A percentile compares a stretch with the other conserved stretches of the same genome.
Evolutionary conservation across 257 asterid species (phyloP).

Genomic region (Lycium barbarum): DNA sequence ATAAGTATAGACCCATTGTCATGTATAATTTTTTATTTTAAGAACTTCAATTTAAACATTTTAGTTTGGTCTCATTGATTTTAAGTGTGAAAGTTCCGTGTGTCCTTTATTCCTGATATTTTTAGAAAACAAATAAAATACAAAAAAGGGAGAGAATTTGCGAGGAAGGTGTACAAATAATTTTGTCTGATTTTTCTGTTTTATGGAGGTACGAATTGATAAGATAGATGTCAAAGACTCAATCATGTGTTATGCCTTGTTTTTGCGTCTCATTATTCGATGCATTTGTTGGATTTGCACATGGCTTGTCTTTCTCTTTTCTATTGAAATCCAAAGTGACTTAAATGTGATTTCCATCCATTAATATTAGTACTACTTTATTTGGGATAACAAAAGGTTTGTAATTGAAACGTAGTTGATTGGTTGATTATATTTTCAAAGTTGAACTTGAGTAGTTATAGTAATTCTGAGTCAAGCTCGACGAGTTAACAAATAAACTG

Average conservation of each 20-base stretch:
- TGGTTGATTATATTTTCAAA: not conserved
- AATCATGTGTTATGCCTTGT: constrained; percentile 40
- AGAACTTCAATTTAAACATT: not conserved
- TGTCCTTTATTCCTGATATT: not conserved
- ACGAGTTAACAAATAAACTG: no score
- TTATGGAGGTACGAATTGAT: not conserved
- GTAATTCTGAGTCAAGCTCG: not conserved
- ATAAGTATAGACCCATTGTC: not conserved
- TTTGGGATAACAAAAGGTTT: not conserved
- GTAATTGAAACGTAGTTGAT: not conserved
- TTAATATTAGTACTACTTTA: not conserved
- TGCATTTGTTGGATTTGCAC: constrained; percentile 35
- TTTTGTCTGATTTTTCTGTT: not conserved
- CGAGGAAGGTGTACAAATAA: constrained; percentile 28
- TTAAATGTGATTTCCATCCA: not conserved
- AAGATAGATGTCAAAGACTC: constrained; percentile 6
- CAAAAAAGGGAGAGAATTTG: constrained; percentile 13
- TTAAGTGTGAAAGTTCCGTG: not conserved
- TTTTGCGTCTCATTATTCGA: constrained; percentile 37
- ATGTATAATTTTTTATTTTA: not conserved
- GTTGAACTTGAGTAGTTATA: not conserved
- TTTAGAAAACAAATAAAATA: not conserved
- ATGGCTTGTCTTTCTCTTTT: constrained; percentile 42
- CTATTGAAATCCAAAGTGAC: not conserved
- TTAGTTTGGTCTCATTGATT: not conserved